These are phyloP conservation scores for Cyberlindnera mrakii DNA, from an alignment of 805 yeast species.

Conservation along the genomic window DNA sequence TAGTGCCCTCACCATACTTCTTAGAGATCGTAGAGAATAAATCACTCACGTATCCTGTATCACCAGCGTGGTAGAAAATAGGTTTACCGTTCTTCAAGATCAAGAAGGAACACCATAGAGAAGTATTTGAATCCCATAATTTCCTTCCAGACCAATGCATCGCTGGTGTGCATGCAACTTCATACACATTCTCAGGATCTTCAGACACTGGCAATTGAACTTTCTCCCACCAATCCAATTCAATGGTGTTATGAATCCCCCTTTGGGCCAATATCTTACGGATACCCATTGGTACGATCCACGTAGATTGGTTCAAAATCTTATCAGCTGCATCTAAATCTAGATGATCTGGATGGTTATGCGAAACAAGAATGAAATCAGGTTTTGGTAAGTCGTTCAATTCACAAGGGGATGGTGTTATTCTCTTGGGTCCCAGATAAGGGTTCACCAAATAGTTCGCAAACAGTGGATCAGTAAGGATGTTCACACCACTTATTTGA, in stretches of 20 bases:
- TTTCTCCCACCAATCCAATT: constrained; percentile 92
- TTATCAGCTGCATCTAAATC: constrained; percentile 52
- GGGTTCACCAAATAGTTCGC: constrained; percentile 55
- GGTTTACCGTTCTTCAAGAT: constrained; percentile 63
- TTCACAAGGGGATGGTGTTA: constrained; percentile 69
- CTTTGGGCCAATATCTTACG: constrained; percentile 48
- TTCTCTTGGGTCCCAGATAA: constrained; percentile 74
- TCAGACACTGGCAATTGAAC: constrained; percentile 31
- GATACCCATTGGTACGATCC: constrained; percentile 89
- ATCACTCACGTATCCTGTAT: constrained; percentile 81
- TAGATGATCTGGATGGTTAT: constrained; percentile 93
- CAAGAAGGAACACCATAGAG: constrained; percentile 88
- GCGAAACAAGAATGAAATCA: constrained; percentile 75
- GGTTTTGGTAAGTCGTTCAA: constrained; percentile 60
- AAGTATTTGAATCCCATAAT: constrained; percentile 69
- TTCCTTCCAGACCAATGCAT: constrained; percentile 96
- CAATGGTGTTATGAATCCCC: constrained; percentile 59
- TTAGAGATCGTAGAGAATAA: constrained; percentile 62
- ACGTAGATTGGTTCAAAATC: constrained; percentile 56
- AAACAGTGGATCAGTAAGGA: constrained; percentile 84
- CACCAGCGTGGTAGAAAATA: constrained; percentile 86
- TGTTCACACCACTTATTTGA: constrained; percentile 63
- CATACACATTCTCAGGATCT: constrained; percentile 46
- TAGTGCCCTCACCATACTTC: constrained; percentile 52
- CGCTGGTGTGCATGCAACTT: constrained; percentile 85